Percentiles rank a stretch among this genome's conserved stretches.
phyloP scores from a whole-genome alignment of 768 basidiomycete species.

The Galerina sulciceps region DNA sequence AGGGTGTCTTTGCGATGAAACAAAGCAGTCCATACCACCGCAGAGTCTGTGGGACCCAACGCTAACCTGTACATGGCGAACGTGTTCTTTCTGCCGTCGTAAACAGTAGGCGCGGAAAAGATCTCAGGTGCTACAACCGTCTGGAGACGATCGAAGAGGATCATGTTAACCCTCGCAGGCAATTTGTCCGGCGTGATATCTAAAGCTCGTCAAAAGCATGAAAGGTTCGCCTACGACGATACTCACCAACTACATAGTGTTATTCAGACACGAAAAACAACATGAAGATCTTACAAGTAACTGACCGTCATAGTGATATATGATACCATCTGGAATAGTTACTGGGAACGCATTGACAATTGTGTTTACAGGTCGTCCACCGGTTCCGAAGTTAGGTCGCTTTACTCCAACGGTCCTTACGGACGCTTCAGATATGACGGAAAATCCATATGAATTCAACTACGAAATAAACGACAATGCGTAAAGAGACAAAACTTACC shows the following conservation, averaged over 20 bases:
- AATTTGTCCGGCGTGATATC: constrained; percentile 29
- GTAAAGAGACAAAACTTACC: constrained; percentile 30
- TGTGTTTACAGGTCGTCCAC: constrained; percentile 30
- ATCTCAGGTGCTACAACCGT: constrained; percentile 53
- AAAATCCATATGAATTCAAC: constrained; percentile 9
- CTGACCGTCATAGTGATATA: constrained; percentile 71
- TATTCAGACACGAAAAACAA: background rate
- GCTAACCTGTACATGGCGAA: constrained; percentile 63
- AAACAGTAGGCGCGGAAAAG: constrained; percentile 70
- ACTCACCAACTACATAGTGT: constrained; percentile 31
- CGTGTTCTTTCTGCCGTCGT: constrained; percentile 80
- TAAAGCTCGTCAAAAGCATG: constrained; percentile 7
- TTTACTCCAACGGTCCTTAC: constrained; percentile 63
- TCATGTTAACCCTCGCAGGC: constrained; percentile 56
- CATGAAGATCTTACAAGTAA: background rate
- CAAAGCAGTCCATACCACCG: constrained; percentile 48
- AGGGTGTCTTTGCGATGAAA: background rate
- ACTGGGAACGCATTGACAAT: constrained; percentile 53
- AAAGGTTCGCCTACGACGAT: background rate
- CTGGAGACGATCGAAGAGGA: constrained; percentile 66
- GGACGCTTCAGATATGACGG: constrained; percentile 24
- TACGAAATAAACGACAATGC: constrained; percentile 10
- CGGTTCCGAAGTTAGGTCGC: constrained; percentile 58
- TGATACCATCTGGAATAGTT: constrained; percentile 52
- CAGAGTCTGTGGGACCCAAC: constrained; percentile 54